phyloP scores from a whole-genome alignment of 352 stramenopile genomes.

The Elongisporangium prolatum region DNA sequence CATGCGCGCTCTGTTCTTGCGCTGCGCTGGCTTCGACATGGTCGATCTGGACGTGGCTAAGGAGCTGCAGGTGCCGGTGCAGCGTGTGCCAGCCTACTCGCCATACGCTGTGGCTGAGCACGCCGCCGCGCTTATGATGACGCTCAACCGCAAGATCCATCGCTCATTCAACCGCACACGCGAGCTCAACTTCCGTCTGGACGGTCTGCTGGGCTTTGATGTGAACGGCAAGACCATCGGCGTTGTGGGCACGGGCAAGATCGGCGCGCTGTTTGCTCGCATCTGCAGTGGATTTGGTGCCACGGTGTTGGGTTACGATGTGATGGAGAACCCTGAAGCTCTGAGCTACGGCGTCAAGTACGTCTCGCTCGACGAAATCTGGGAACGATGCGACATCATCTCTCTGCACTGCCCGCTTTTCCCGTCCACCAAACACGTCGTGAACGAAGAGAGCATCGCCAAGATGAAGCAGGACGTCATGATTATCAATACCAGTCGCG shows the following conservation, averaged over 20 bases:
- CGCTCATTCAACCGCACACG: constrained; percentile 48
- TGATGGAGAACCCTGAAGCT: constrained; percentile 45
- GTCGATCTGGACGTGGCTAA: constrained; percentile 47
- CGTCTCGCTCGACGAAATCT: constrained; percentile 59
- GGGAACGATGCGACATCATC: constrained; percentile 77
- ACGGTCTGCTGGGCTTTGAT: constrained; percentile 57
- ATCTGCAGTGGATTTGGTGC: constrained; percentile 31
- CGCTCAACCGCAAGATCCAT: constrained; percentile 61
- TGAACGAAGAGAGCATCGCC: constrained; percentile 74
- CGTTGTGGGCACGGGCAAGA: constrained; percentile 55
- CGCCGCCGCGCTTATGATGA: constrained; percentile 65
- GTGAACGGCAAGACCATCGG: constrained; percentile 72
- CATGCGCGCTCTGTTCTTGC: constrained; percentile 55
- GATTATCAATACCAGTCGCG: constrained; percentile 90
- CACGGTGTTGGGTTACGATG: constrained; percentile 68
- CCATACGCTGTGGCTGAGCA: constrained; percentile 80
- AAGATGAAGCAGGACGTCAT: constrained; percentile 88
- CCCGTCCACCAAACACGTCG: constrained; percentile 74
- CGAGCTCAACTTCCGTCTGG: constrained; percentile 58
- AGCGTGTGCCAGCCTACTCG: constrained; percentile 60
- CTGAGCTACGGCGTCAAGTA: constrained; percentile 41
- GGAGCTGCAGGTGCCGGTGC: constrained; percentile 42
- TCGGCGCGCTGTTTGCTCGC: constrained; percentile 39
- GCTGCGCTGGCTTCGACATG: constrained; percentile 69
- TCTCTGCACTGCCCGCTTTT: constrained; percentile 86